Base-by-base conservation (phyloP, 257 asterid species). In the Salvia splendens region DNA sequence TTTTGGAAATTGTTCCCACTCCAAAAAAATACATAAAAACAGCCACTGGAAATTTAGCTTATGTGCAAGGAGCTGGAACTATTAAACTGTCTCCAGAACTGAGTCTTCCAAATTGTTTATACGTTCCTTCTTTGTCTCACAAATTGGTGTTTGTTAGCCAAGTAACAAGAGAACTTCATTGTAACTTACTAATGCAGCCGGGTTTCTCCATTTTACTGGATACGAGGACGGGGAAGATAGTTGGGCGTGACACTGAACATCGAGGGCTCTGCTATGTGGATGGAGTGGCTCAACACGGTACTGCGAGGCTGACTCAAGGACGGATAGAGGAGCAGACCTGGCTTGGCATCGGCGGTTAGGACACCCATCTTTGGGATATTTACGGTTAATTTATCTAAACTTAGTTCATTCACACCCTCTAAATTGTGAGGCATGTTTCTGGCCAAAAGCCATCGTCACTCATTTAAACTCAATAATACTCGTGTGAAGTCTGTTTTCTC, bases 391-490 rank as follows among this genome's bases (percentile, higher is more conserved):
- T 24, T 16, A 6, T 46, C 51, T 17, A 46, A 12, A 46, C 51
- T 5, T 46, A 12, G 51, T 46, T 46, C 12, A 4, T 46, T 46
- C 12, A 46, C 51, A 46, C 20, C 51, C 51, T 12, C 5, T 46
- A 6, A 46, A 46, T 6, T 12, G 51, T 46, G 51, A 46, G 51
- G 12, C 51, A 12, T 46, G 51, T 46, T 46, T 46, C 6, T 9
- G 51, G 51, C 51, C n/a, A 46, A 46, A 16, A 46, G 51, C 51
- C 51, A 46, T 46, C 51, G 51, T 46, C 51, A n/a, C 51, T 46
- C 51, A 3, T 46, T 46, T 46, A 46, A 46, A 46, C 51, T 46
- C n/a, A 46, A 46, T 46, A 46, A 46, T 46, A 46, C 51, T 46
- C 51, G 51, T 46, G 51, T 46, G 51, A 12, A 16, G 51, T 46